Evolutionary conservation across 495 filamentous ascomycete species (phyloP).

Genomic region (Neurospora discreta): DNA sequence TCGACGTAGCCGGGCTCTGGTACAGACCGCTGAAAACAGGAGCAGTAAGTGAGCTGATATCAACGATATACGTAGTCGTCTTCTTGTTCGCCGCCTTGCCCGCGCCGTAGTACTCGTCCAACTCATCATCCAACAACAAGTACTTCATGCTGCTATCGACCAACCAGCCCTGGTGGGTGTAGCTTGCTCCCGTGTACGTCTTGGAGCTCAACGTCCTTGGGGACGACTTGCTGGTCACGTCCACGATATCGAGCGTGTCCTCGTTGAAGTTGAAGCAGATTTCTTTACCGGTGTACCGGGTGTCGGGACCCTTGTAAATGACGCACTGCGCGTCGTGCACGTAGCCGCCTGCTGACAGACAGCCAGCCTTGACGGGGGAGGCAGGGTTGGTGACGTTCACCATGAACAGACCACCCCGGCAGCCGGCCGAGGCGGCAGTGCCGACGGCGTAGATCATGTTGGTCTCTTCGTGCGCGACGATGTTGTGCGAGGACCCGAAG

Average conservation of each 20-base stretch:
- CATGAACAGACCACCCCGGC: conserved; percentile 42
- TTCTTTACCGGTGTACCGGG: conserved; percentile 38
- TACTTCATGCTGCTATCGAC: conserved; percentile 43
- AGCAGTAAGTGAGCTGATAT: conserved; percentile 36
- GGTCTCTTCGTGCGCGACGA: conserved; percentile 38
- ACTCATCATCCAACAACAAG: conserved; percentile 50
- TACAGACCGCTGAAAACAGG: conserved; percentile 45
- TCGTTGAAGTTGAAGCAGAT: conserved; percentile 52
- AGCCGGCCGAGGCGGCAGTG: conserved; percentile 25
- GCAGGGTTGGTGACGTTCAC: conserved; percentile 38
- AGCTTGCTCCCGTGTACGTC: conserved; percentile 42
- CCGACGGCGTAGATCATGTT: conserved; percentile 35
- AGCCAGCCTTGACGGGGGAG: conserved; percentile 36
- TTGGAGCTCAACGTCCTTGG: conserved; percentile 42
- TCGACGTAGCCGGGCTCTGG: conserved; percentile 32
- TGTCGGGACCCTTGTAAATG: conserved; percentile 46
- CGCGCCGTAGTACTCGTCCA: conserved; percentile 40
- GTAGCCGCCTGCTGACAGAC: conserved; percentile 42
- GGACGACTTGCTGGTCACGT: conserved; percentile 41
- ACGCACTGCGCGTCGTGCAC: conserved; percentile 51
- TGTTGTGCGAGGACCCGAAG: conserved; percentile 26
- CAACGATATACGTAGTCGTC: conserved; percentile 45
- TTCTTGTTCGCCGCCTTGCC: conserved; percentile 35
- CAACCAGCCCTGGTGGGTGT: conserved; percentile 52
- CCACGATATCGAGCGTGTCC: conserved; percentile 33